Evolutionary conservation across 2,329 filamentous ascomycete genomes (phyloP).

Genomic region (Cryphonectria nitschkei): DNA sequence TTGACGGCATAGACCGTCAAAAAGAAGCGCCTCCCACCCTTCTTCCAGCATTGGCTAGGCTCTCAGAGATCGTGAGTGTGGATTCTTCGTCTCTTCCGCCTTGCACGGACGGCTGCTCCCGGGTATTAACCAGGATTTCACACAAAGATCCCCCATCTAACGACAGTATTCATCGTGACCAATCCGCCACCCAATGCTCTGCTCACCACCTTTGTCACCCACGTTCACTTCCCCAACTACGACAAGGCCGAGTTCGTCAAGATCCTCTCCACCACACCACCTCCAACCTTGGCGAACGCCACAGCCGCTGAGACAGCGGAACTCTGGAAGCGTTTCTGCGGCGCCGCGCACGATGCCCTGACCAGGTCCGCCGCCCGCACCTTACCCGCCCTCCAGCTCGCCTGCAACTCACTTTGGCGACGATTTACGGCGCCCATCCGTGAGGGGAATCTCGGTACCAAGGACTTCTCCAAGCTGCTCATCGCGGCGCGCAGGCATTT

Average conservation of each 20-base stretch:
- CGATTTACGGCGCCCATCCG: conserved; percentile 80
- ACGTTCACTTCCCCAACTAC: conserved; percentile 85
- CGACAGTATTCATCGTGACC: conserved; percentile 76
- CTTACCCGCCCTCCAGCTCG: conserved; percentile 70
- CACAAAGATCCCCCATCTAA: conserved; percentile 74
- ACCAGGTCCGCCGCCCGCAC: conserved; percentile 80
- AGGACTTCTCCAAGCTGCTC: conserved; percentile 84
- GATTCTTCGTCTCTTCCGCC: background rate
- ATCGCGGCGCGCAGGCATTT: conserved; percentile 71
- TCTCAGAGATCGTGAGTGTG: conserved; percentile 74
- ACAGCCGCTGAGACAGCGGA: conserved; percentile 60
- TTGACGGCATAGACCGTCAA: conserved; percentile 87
- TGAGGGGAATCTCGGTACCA: conserved; percentile 71
- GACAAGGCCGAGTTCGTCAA: conserved; percentile 76
- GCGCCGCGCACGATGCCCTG: conserved; percentile 85
- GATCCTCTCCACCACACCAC: conserved; percentile 67
- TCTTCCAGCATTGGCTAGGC: conserved; percentile 76
- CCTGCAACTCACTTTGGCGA: conserved; percentile 79
- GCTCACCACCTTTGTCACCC: conserved; percentile 70
- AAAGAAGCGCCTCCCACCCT: conserved; percentile 79
- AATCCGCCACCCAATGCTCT: conserved; percentile 71
- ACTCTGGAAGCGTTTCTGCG: conserved; percentile 80
- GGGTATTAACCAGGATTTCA: conserved; percentile 20
- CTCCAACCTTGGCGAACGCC: conserved; percentile 52
- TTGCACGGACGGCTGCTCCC: background rate